Evolutionary conservation across 805 yeast genomes (phyloP).

Genomic region (Saccharomycopsis fibuligera): DNA sequence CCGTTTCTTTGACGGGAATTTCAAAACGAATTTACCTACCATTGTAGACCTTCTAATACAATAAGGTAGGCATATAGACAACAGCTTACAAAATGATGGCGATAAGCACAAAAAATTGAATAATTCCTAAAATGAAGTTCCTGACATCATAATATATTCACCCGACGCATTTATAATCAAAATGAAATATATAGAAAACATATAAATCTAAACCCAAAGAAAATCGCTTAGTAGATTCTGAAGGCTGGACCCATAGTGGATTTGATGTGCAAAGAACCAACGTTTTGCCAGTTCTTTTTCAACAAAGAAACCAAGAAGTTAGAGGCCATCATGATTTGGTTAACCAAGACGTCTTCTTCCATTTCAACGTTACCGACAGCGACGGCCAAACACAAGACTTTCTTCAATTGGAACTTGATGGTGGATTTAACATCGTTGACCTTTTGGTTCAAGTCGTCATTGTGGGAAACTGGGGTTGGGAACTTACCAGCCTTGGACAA

Average conservation of each 20-base stretch:
- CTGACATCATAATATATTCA: not conserved
- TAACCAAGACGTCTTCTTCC: constrained; percentile 93
- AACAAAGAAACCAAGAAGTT: constrained; percentile 98
- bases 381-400: constrained; percentile 98
- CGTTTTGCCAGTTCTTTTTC: constrained; percentile 99
- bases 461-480: constrained; percentile 99
- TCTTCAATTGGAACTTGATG: constrained; percentile 99
- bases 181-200: too few species aligned
- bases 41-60: too few species aligned
- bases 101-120: too few species aligned
- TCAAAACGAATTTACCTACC: too few species aligned
- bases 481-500: constrained; percentile 99
- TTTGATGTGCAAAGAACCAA: constrained; percentile 98
- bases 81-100: too few species aligned
- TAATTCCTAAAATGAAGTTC: too few species aligned
- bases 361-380: constrained; percentile 99
- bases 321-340: constrained; percentile 97
- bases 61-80: too few species aligned
- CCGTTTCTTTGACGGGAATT: too few species aligned
- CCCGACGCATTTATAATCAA: too few species aligned
- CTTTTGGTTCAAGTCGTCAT: constrained; percentile 94
- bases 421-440: constrained; percentile 97
- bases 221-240: constrained; percentile 84
- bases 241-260: constrained; percentile 99
- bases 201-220: too few species aligned